These are phyloP conservation scores for Leishmania mexicana DNA, from an alignment of 208 protist species.

Conservation along the genomic window DNA sequence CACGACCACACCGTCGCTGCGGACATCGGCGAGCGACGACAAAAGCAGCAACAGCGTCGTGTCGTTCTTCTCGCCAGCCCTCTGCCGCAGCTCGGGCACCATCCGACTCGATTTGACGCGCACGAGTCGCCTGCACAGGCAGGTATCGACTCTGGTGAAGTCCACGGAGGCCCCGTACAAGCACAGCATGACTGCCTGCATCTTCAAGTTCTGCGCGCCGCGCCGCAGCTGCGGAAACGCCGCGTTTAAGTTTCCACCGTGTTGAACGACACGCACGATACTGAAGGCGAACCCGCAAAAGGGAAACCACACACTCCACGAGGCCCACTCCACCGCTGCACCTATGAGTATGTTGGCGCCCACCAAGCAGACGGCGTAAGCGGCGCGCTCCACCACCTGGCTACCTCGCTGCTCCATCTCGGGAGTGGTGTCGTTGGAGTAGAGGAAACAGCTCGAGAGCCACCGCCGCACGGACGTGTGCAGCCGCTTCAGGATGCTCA, in stretches of 20 bases:
- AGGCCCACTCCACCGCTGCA: constrained; percentile 14
- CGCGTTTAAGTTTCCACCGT: not conserved
- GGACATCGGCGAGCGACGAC: not conserved
- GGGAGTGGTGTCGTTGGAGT: not conserved
- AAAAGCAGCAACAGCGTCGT: not conserved
- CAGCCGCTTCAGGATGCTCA: constrained; percentile 5
- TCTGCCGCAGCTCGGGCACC: not conserved
- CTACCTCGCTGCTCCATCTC: not conserved
- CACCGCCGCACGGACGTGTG: not conserved
- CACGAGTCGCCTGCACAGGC: constrained; percentile 5
- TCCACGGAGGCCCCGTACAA: constrained; percentile 25
- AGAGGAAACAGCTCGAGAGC: constrained; percentile 15
- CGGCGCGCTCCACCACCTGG: constrained; percentile 9
- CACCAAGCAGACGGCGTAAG: constrained; percentile 20
- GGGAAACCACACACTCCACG: constrained; percentile 15
- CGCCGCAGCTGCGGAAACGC: constrained; percentile 3
- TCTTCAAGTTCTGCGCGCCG: not conserved
- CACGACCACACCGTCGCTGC: not conserved
- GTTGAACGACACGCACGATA: not conserved
- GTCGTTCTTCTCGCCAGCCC: constrained; percentile 2
- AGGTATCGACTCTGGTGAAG: constrained; percentile 10
- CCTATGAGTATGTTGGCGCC: constrained; percentile 23
- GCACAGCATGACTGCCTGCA: constrained; percentile 14
- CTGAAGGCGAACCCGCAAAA: constrained; percentile 7
- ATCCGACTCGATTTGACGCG: constrained; percentile 5